These are phyloP conservation scores for Chlorella sorokiniana DNA, from an alignment of 139 green algal genomes.

Conservation along the genomic window DNA sequence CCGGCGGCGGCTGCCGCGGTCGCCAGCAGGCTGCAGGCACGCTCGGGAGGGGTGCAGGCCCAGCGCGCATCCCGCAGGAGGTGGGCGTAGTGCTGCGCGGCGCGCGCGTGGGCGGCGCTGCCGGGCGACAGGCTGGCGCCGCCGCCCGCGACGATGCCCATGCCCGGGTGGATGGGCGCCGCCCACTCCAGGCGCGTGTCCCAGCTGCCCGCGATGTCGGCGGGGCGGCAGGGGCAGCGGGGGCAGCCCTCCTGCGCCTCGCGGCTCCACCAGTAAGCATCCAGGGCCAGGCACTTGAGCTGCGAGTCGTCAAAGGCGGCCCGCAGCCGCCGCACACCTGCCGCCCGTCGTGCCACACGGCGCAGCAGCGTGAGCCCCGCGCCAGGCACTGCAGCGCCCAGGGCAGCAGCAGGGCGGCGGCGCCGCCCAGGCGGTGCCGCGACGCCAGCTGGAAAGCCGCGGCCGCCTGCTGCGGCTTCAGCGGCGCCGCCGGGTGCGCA, in stretches of 20 bases:
- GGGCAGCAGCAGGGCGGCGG: constrained; percentile 15
- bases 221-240: constrained; percentile 16
- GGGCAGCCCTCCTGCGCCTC: neutral
- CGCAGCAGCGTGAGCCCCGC: constrained; percentile 5
- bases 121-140: neutral
- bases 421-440: constrained; percentile 16
- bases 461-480: neutral
- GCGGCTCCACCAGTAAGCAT: constrained; percentile 27
- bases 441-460: constrained; percentile 12
- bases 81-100: constrained; percentile 18
- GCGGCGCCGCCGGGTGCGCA: neutral
- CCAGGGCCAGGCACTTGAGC: constrained; percentile 18
- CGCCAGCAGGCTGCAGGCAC: neutral
- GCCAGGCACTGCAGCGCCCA: constrained; percentile 27
- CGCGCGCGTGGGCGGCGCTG: neutral
- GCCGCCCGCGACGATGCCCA: neutral
- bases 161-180: neutral
- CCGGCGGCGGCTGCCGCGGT: neutral
- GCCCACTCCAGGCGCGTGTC: constrained; percentile 18
- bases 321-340: constrained; percentile 12
- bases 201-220: constrained; percentile 3
- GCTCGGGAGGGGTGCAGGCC: neutral
- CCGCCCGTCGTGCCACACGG: constrained; percentile 14
- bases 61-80: neutral
- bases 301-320: constrained; percentile 7